A percentile compares a stretch with the other conserved stretches of the same genome.
Evolutionary conservation across 352 stramenopile species (phyloP).

Genomic region (Pythium rhizo-oryzae): DNA sequence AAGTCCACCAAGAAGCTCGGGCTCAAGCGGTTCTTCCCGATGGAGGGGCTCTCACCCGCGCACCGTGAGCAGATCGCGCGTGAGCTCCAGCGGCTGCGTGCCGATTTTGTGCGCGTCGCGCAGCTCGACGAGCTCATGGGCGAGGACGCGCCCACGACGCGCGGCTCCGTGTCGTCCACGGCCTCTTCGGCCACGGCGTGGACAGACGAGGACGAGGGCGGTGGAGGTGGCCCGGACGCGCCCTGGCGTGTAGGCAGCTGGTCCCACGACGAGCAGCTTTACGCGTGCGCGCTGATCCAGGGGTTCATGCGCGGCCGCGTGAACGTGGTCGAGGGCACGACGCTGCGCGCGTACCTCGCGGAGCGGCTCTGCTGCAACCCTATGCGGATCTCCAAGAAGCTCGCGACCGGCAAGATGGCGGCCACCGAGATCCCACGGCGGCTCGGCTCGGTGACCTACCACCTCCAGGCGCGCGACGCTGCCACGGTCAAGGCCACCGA

Average conservation of each 20-base stretch:
- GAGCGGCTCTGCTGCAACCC: constrained; percentile 31
- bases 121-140: not conserved
- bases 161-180: not conserved
- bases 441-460: constrained; percentile 7
- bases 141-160: not conserved
- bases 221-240: not conserved
- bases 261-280: constrained; percentile 63
- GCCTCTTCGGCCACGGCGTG: not conserved
- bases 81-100: constrained; percentile 9
- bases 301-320: constrained; percentile 24
- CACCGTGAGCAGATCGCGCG: constrained; percentile 6
- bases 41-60: not conserved
- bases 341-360: constrained; percentile 25
- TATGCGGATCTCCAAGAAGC: constrained; percentile 36
- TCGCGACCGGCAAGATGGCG: constrained; percentile 17
- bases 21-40: constrained; percentile 32
- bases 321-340: constrained; percentile 18
- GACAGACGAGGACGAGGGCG: not conserved
- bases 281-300: constrained; percentile 30
- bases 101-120: constrained; percentile 6
- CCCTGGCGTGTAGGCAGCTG: constrained; percentile 23
- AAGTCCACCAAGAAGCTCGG: constrained; percentile 32
- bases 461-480: not conserved
- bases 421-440: not conserved
- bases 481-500: constrained; percentile 1